Evolutionary conservation across 176 grass and related monocot genomes (phyloP), one percentile per base, ranked within the genome.

Genomic region (Stipa capillata): DNA sequence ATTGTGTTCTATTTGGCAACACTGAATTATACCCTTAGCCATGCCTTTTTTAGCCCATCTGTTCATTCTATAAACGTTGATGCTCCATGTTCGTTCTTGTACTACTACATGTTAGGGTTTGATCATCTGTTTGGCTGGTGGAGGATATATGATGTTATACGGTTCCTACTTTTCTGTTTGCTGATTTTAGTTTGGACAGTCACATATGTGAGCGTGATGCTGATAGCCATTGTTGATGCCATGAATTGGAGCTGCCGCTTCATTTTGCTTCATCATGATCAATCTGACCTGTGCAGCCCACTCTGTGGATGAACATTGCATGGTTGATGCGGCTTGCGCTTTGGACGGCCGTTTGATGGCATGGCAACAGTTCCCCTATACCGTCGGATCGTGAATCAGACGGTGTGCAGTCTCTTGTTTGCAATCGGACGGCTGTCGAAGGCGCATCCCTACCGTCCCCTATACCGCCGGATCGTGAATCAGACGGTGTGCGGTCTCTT

Each of bases 261-360:
- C 35, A 40, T 40, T 50, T 8, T 52, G 20, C 6, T 52, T 21
- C 63, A 42, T 28, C 14, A 17, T 45, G 41, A 29, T 28, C 25
- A 28, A 25, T 8, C 65, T 10, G 39, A 44, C 21, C 10, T 65
- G 31, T 63, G 29, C 59, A 8, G 17, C 18, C 16, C 28, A 0
- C 16, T 4, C 59, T 32, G 32, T 64, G 60, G 7, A n/a, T 37
- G 60, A 36, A 10, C 17, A 13, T n/a, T 45, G 14, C 65, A 8
- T 29, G 40, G 23, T 9, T 23, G 6, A 3, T 37, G 20, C 21
- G 35, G 63, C 35, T 6, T 24, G 4, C 6, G 4, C 6, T 14
- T 21, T n/a, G n/a, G n/a, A n/a, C n/a, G 90, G 56, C 87, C 93
- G 55, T 92, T 96, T 11, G 90, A 97, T 47, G n/a, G n/a, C n/a